These are phyloP conservation scores for Decorospora gaudefroyi DNA, from an alignment of 2,329 filamentous ascomycete genomes.

Conservation along the genomic window DNA sequence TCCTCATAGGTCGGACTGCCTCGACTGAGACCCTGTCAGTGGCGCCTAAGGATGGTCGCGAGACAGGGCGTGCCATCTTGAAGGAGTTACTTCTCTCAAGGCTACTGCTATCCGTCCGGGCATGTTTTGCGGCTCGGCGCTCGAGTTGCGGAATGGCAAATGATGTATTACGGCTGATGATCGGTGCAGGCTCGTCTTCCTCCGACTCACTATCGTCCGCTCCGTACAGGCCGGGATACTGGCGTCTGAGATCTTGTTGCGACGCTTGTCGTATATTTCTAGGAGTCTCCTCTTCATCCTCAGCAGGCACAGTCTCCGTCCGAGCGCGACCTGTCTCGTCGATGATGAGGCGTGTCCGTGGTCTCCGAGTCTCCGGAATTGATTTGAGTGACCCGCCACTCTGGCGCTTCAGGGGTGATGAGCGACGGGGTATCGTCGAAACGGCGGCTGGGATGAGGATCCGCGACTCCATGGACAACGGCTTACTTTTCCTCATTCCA, in stretches of 20 bases:
- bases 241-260: conserved; percentile 37
- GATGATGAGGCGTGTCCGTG: conserved; percentile 53
- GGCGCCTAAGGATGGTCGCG: conserved; percentile 35
- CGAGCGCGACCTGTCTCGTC: conserved; percentile 55
- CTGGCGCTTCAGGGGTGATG: conserved; percentile 55
- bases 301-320: conserved; percentile 50
- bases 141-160: conserved; percentile 42
- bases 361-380: conserved; percentile 53
- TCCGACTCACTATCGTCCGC: conserved; percentile 49
- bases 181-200: conserved; percentile 38
- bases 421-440: conserved; percentile 48
- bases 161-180: conserved; percentile 44
- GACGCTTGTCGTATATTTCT: conserved; percentile 28
- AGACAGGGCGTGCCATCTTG: conserved; percentile 42
- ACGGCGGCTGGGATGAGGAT: conserved; percentile 27
- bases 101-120: conserved; percentile 38
- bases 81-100: conserved; percentile 38
- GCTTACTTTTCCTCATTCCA: conserved; percentile 41
- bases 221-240: conserved; percentile 54
- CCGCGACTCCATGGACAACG: conserved; percentile 38
- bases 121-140: conserved; percentile 45
- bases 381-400: conserved; percentile 50
- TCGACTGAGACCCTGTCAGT: conserved; percentile 43
- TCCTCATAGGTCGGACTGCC: conserved; percentile 31
- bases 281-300: conserved; percentile 43